Evolutionary conservation across 345 rosid species (phyloP).

Genomic region (Eucalyptus curtisii): DNA sequence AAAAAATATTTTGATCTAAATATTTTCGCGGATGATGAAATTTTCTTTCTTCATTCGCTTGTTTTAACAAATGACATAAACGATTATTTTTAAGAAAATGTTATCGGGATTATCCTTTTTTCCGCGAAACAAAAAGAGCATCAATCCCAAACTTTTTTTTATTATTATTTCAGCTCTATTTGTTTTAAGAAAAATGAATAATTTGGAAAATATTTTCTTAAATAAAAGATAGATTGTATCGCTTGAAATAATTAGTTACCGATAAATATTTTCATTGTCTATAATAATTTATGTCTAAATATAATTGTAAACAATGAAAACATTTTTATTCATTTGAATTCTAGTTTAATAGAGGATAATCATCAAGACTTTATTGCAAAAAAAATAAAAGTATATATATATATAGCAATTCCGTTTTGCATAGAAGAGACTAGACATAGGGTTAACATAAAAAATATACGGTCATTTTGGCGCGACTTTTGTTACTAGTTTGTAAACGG

Average conservation of each 20-base stretch:
- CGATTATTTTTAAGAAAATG: accelerated
- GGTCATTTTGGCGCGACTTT: background rate
- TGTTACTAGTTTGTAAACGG: background rate
- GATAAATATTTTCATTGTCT: accelerated
- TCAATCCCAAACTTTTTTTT: background rate
- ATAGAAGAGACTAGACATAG: background rate
- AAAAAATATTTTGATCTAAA: too few relatives aligned
- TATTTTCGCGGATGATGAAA: accelerated
- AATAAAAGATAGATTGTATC: accelerated
- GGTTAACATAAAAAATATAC: accelerated
- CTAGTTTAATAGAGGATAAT: background rate
- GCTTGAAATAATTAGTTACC: accelerated
- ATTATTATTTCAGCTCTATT: accelerated
- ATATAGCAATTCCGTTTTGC: accelerated
- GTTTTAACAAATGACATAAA: background rate
- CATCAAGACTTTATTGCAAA: background rate
- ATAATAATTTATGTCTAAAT: too few relatives aligned
- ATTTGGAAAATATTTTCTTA: too few relatives aligned
- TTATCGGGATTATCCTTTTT: accelerated
- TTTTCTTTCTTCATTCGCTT: background rate
- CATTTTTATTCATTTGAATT: background rate
- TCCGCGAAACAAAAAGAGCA: accelerated
- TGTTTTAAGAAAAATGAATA: accelerated
- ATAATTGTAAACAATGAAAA: too few relatives aligned
- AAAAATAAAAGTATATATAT: background rate